These are phyloP conservation scores for Lecanicillium sp. DNA, from an alignment of 2,329 filamentous ascomycete species.

Conservation along the genomic window DNA sequence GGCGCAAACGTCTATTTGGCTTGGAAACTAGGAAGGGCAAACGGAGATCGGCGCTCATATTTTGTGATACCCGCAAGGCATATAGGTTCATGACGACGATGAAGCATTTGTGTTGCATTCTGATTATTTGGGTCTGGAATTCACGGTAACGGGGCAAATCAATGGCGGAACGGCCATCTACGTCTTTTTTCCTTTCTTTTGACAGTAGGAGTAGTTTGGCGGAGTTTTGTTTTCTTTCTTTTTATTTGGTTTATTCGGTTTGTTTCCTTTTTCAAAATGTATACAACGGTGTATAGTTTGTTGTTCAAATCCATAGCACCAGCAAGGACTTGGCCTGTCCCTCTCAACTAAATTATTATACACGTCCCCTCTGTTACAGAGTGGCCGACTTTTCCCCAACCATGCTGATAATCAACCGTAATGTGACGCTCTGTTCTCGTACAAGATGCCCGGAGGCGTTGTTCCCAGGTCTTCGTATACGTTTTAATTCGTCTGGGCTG, in stretches of 20 bases:
- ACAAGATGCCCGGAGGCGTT: no score
- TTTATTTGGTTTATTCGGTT: background rate
- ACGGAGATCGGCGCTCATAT: conserved; percentile 14
- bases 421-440: no score
- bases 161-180: background rate
- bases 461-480: no score
- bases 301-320: background rate
- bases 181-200: background rate
- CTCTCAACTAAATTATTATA: conserved; percentile 4
- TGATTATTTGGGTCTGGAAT: conserved; percentile 7
- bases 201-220: conserved; percentile 4
- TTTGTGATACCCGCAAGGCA: conserved; percentile 34
- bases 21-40: background rate
- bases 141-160: background rate
- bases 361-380: background rate
- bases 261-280: conserved; percentile 1
- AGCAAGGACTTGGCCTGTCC: background rate
- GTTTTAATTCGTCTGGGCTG: conserved; percentile 32
- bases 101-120: conserved; percentile 13
- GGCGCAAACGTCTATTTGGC: conserved; percentile 6
- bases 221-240: conserved; percentile 11
- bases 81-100: conserved; percentile 20
- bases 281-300: conserved; percentile 1
- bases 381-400: background rate
- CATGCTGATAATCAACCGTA: no score